Percentiles rank a stretch among this genome's conserved stretches.
Conservation (phyloP, 176 grass and related monocot species). For the Areca catechu region DNA sequence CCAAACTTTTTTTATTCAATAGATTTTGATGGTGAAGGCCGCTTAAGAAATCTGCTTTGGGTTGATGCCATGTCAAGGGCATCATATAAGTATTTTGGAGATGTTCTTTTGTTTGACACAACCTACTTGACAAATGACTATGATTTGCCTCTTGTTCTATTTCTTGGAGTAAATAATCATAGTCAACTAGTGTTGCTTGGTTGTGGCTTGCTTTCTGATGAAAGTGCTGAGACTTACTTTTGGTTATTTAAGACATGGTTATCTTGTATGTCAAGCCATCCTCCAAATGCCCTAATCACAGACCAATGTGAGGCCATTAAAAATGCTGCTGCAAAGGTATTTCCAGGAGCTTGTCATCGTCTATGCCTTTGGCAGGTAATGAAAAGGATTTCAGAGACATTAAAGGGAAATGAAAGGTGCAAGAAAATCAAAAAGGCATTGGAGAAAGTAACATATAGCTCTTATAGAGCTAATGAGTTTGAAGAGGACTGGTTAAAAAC, state of each 20-base stretch:
- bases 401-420: conserved; percentile 64
- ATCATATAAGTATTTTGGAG: conserved; percentile 24
- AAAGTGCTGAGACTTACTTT: background rate
- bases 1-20: conserved; percentile 24
- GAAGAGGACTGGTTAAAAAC: conserved; percentile 66
- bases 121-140: background rate
- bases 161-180: conserved; percentile 37
- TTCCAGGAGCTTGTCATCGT: conserved; percentile 57
- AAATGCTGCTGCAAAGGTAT: conserved; percentile 51
- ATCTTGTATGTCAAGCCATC: conserved; percentile 43
- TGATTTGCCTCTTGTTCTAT: conserved; percentile 12
- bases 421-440: conserved; percentile 72
- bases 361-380: conserved; percentile 76
- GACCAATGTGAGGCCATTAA: conserved; percentile 69
- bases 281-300: conserved; percentile 52
- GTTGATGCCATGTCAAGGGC: conserved; percentile 23
- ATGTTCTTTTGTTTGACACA: conserved; percentile 31
- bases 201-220: conserved; percentile 23
- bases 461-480: conserved; percentile 56
- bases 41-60: conserved; percentile 26
- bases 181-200: conserved; percentile 23
- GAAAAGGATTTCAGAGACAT: conserved; percentile 65
- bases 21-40: conserved; percentile 23
- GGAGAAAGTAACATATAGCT: conserved; percentile 66
- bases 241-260: conserved; percentile 64